Conservation (phyloP, 495 filamentous ascomycete genomes). For the Haplographium delicatum region DNA sequence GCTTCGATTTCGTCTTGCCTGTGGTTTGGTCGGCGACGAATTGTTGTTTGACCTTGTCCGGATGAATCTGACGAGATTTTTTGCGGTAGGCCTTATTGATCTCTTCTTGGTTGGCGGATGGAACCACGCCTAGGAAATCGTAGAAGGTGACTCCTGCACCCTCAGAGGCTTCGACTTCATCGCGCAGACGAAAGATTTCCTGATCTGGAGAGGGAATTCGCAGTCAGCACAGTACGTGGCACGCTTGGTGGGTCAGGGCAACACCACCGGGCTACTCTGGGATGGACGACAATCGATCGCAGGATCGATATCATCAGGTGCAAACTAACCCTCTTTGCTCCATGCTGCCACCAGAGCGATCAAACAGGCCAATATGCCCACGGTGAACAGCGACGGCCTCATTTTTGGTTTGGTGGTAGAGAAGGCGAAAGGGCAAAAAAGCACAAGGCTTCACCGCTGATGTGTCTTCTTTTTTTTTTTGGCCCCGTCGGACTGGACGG, state of each 20-base stretch:
- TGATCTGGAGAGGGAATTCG: constrained; percentile 61
- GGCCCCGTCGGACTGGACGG: too few relatives aligned
- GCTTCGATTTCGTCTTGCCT: constrained; percentile 49
- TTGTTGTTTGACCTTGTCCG: constrained; percentile 88
- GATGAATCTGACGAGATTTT: constrained; percentile 75
- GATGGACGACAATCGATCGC: constrained; percentile 10
- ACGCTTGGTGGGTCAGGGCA: too few relatives aligned
- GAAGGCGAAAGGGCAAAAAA: too few relatives aligned
- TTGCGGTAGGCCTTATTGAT: constrained; percentile 92
- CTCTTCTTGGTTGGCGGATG: constrained; percentile 75
- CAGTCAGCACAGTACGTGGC: constrained; percentile 2
- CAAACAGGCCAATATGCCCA: constrained; percentile 53
- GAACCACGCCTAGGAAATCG: constrained; percentile 73
- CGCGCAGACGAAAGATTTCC: constrained; percentile 91
- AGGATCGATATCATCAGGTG: constrained; percentile 1
- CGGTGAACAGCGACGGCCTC: constrained; percentile 33
- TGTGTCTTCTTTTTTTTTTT: constrained; percentile 19
- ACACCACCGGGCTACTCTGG: too few relatives aligned
- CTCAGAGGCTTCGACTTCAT: constrained; percentile 74
- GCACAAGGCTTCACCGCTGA: constrained; percentile 16
- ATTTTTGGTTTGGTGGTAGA: constrained; percentile 23
- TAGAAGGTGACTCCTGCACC: constrained; percentile 87
- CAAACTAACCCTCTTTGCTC: constrained; percentile 71
- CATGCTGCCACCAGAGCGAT: constrained; percentile 64
- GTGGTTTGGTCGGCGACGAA: constrained; percentile 63